Base-by-base conservation (phyloP, 208 protist species). In the Acanthamoeba divionensis region DNA sequence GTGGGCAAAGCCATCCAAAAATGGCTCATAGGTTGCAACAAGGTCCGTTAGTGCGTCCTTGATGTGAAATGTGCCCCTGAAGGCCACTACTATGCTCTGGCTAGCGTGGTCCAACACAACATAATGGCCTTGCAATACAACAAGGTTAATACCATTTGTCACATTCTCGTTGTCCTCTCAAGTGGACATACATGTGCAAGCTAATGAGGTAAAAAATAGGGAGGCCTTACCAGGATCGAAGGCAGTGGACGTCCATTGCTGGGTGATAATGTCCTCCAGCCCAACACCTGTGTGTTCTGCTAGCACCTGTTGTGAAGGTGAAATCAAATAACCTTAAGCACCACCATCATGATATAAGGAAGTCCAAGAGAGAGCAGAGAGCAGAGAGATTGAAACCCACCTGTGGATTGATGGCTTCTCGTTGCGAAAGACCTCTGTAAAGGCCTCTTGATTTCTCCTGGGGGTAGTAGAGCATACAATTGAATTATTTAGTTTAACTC, bases 1-100 rank as follows among this genome's bases (percentile, higher is more conserved):
- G 60, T 92, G 90, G 33, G 83, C 71, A 0, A 21, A 10, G 26
- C 82, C 82, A 33, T 89, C 90, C 21, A 50, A 55, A 47, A 89
- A 92, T 1, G 47, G 44, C n/a, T 80, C 73, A 33, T 83, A 83
- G 48, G 31, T 62, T 24, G 73, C 73, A 15, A 83, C 73, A 15
- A 83, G 50, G 31, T 83, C 73, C 31, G 73, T 83, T 9, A 83
- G 48, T 18, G 73, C 73, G 29, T 83, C 73, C n/a, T 54, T 2
- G 26, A 83, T 24, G 29, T 83, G 73, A n/a, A 83, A 83, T 15
- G 73, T 83, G 48, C 73, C 73, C 29, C 73, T 26, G 29, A 83
- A 65, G 73, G 73, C 45, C 29, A 83, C 63, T 47, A 83, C 73
- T 2, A 83, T n/a, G 48, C 15, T 83, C 48, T 13, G 18, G 73